Evolutionary conservation across 2,329 filamentous ascomycete species (phyloP), one percentile per base, ranked within the genome.

Genomic region (Exophiala phaeomuriformis): DNA sequence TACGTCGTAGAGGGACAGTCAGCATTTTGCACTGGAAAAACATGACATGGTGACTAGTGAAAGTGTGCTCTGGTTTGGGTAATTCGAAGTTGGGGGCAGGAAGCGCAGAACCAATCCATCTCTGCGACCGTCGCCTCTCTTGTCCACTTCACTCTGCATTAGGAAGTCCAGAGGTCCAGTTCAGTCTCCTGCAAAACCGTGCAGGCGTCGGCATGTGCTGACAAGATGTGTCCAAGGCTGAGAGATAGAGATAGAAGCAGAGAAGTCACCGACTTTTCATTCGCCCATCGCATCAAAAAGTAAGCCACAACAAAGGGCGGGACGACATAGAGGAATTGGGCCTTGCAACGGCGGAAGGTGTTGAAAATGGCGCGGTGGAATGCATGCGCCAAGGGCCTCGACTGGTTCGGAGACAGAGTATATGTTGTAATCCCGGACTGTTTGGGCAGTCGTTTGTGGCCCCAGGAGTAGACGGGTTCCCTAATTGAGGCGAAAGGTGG

Each of bases 341-440:
- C 73, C 71, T 83, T 84, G 74, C 85, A 87, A 67, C 93, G 84
- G 72, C 93, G 85, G 80, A 86, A 94, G 65, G 83, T 85, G 82
- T 98, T 98, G 85, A 96, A 97, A 76, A 97, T 75, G 67, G 90
- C 91, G 64, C 85, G 86, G 73, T 91, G 76, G 61, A 79, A 73
- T 56, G 85, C 77, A 66, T 87, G 88, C 61, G 88, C 89, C 63
- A 95, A 79, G 60, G 90, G 87, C 67, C 87, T 85, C 77, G 95
- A 90, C 69, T 87, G 86, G 81, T 98, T 97, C 63, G 86, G 74
- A 65, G 87, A 84, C 64, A 98, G 70, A 62, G 83, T 80, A 75
- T 93, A 97, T 66, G 77, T 76, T 49, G 76, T 74, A 55, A 84
- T 74, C 65, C 82, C 81, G 65, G 79, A 79, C 68, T 83, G 80